A percentile compares a stretch with the other conserved stretches of the same genome.
These are phyloP conservation scores for Picea sitchensis DNA, from an alignment of 75 land plant genomes.

Conservation along the genomic window DNA sequence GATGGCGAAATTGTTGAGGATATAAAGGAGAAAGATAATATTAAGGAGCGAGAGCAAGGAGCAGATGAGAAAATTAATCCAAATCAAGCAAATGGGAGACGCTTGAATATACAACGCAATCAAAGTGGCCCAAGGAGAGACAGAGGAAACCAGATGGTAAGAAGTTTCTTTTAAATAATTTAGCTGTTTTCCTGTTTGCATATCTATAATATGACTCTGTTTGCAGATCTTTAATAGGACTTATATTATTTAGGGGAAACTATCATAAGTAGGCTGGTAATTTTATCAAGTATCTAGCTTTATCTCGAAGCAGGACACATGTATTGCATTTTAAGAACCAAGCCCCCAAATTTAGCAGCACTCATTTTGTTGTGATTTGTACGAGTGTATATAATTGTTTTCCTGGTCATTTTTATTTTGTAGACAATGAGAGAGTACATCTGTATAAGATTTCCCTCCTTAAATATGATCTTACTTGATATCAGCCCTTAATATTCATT, in stretches of 20 bases:
- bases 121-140: constrained; percentile 5
- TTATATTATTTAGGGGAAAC: too few species aligned
- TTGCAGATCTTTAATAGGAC: not conserved
- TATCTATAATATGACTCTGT: not conserved
- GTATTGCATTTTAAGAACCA: not conserved
- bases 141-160: constrained; percentile 5
- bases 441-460: not conserved
- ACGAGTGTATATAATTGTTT: not conserved
- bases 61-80: not conserved
- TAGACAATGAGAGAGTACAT: not conserved
- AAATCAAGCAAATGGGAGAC: constrained; percentile 2
- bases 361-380: not conserved
- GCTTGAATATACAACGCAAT: not conserved
- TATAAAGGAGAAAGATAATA: constrained; percentile 4
- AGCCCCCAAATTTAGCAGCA: too few species aligned
- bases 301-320: not conserved
- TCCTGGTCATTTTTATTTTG: not conserved
- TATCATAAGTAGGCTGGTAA: not conserved
- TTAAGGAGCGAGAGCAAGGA: constrained; percentile 9
- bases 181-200: not conserved
- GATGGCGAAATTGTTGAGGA: not conserved
- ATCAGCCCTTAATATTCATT: not conserved
- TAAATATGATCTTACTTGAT: not conserved
- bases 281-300: not conserved
- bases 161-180: not conserved